Conservation (phyloP, 106 monocot species). For the Dactylorhiza incarnata region DNA sequence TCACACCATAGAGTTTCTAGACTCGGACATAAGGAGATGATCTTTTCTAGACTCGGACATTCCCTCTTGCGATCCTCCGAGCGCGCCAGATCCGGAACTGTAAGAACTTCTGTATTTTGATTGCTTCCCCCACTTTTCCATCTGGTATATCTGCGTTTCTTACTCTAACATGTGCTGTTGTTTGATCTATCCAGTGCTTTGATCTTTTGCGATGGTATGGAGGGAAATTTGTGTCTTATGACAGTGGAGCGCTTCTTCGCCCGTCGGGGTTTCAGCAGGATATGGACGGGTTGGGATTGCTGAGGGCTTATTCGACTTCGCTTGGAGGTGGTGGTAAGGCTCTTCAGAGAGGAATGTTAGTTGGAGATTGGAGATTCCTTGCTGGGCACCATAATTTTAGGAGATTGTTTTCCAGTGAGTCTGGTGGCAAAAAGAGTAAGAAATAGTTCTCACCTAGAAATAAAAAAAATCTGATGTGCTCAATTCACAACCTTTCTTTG, state of each 20-base stretch:
- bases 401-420: conserved; percentile 62
- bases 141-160: not conserved
- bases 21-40: conserved; percentile 32
- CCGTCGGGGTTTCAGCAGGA: conserved; percentile 7
- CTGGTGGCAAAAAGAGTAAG: conserved; percentile 69
- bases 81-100: conserved; percentile 38
- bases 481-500: not conserved
- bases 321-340: conserved; percentile 25
- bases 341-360: conserved; percentile 10
- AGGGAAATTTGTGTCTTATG: conserved; percentile 8
- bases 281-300: conserved; percentile 22
- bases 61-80: conserved; percentile 51
- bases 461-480: not conserved
- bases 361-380: conserved; percentile 54
- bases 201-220: conserved; percentile 27
- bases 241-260: conserved; percentile 1
- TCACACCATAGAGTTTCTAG: not conserved
- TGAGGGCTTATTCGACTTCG: conserved; percentile 60
- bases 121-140: not conserved
- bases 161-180: not conserved
- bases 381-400: conserved; percentile 54
- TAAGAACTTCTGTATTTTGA: conserved; percentile 10
- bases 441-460: not conserved
- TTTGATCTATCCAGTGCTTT: conserved; percentile 6
- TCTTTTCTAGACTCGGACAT: conserved; percentile 59